Conservation (phyloP, 176 grass and related monocot species). For the Saccharum spontaneum region DNA sequence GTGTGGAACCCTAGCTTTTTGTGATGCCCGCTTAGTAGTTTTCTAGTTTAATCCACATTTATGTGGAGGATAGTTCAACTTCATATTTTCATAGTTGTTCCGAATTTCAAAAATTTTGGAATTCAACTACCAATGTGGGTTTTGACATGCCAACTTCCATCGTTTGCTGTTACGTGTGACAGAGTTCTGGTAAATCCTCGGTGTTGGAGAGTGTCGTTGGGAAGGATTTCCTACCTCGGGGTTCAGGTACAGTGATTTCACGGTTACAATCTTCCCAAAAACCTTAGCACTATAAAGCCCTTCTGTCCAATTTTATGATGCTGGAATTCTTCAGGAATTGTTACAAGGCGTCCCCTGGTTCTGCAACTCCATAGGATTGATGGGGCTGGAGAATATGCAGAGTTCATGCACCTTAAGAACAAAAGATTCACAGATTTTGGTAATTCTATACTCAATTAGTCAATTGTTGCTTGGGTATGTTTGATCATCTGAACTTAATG, state of each 20-base stretch:
- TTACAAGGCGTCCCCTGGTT: conserved; percentile 84
- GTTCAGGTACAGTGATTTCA: conserved; percentile 64
- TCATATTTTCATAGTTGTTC: neutral
- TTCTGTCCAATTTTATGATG: neutral
- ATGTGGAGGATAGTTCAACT: neutral
- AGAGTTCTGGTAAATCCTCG: conserved; percentile 97
- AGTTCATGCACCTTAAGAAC: conserved; percentile 86
- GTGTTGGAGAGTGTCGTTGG: conserved; percentile 92
- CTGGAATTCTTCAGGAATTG: conserved; percentile 60
- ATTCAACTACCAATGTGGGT: neutral
- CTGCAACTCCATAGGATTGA: conserved; percentile 84
- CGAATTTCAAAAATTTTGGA: neutral
- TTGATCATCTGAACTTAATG: neutral
- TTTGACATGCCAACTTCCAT: conserved; percentile 27
- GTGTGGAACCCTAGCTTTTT: neutral
- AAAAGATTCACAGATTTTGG: conserved; percentile 90
- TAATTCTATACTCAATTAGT: conserved; percentile 14
- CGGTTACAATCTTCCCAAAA: neutral
- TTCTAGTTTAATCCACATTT: neutral
- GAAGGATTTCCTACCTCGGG: conserved; percentile 93
- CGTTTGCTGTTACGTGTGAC: neutral
- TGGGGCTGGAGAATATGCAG: conserved; percentile 73
- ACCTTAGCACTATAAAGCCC: neutral
- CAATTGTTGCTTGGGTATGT: neutral
- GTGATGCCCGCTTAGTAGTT: neutral